phyloP scores from a whole-genome alignment of 352 stramenopile genomes.

The Poterioochromonas sp. region DNA sequence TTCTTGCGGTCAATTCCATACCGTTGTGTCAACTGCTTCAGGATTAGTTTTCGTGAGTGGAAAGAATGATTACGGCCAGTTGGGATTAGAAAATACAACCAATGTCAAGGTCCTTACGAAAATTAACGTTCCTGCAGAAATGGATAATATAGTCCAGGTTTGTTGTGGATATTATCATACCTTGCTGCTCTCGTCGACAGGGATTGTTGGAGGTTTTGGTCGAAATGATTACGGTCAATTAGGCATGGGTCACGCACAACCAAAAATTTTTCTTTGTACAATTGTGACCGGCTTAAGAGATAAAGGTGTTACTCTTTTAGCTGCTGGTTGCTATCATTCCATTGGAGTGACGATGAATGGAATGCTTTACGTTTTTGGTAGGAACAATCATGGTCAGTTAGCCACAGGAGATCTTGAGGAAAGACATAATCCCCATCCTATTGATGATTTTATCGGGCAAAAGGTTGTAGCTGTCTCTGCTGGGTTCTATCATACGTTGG shows the following conservation, averaged over 20 bases:
- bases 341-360: constrained; percentile 65
- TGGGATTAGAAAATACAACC: constrained; percentile 59
- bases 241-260: constrained; percentile 60
- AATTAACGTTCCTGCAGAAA: constrained; percentile 45
- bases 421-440: constrained; percentile 61
- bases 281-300: constrained; percentile 43
- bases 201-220: constrained; percentile 70
- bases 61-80: constrained; percentile 85
- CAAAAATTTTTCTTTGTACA: constrained; percentile 14
- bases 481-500: constrained; percentile 77
- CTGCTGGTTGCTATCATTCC: constrained; percentile 83
- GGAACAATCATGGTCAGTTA: constrained; percentile 81
- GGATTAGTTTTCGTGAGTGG: constrained; percentile 69
- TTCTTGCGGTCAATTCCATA: constrained; percentile 81
- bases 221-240: constrained; percentile 85
- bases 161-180: constrained; percentile 82
- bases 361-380: constrained; percentile 70
- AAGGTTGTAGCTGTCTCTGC: constrained; percentile 59
- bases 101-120: constrained; percentile 49
- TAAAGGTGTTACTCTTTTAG: constrained; percentile 58
- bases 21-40: constrained; percentile 57
- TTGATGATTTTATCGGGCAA: constrained; percentile 60
- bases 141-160: constrained; percentile 65
- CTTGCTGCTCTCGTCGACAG: constrained; percentile 58
- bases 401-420: constrained; percentile 73